Evolutionary conservation across 768 basidiomycete species (phyloP), one percentile per base, ranked within the genome.

Genomic region (Pholiota microspora): DNA sequence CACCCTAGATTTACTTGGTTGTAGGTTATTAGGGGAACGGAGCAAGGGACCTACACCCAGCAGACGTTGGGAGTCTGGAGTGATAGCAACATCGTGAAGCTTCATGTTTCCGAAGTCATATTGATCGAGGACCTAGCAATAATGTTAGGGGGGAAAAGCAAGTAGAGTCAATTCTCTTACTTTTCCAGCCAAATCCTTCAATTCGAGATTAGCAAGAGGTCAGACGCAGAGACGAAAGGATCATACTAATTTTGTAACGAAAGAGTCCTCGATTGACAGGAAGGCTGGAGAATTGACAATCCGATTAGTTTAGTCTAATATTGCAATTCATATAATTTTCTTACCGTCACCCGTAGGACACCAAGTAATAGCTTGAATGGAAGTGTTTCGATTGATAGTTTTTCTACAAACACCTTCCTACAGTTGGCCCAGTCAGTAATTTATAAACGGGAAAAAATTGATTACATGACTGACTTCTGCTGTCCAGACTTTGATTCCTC

Each of bases 401-500:
- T 76, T 80, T 53, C 73, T 78, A 61, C 86, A 88, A 31, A 88
- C 84, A 46, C 87, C 87, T 52, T 85, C 82, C 86, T 88, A 44
- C 35, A 27, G 32, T 27, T 88, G 40, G 38, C 25, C 28, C 27
- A 60, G 36, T 15, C 13, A 34, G 24, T 35, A 5, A 53, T 16
- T 5, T 10, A 21, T 18, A 29, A 12, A 16, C 3, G 29, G n/a
- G n/a, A 13, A 32, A 31, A 3, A 53, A 28, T 32, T 15, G 10
- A 35, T 38, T 16, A 18, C 13, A 3, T 7, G 46, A 68, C 75
- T 40, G 51, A 86, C 88, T 73, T 84, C 80, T n/a, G 73, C 67
- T 9, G 79, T 84, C 88, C 88, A 91, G 31, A 89, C 73, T 69
- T 88, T 89, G 57, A 89, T 75, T 9, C 80, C 83, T 52, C 82